Conservation (phyloP, 192 early-diverging fungal genomes). For the Nowakowskiella sp. region DNA sequence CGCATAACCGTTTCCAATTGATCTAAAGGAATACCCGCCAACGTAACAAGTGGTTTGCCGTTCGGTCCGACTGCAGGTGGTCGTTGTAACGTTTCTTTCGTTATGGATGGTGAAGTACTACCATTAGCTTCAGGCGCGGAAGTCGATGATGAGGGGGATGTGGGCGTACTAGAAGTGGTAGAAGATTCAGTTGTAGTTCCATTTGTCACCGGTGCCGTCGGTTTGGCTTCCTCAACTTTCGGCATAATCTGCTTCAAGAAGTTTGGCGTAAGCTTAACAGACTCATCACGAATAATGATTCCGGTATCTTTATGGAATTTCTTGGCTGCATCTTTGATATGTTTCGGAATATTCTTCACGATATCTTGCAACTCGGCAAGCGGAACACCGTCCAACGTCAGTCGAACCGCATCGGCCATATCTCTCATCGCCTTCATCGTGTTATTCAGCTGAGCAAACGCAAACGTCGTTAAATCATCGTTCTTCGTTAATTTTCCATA, state of each 20-base stretch:
- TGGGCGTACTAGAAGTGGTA: background rate
- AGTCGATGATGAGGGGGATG: too few relatives aligned
- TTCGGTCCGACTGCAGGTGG: constrained; percentile 11
- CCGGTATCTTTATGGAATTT: constrained; percentile 30
- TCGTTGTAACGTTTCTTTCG: too few relatives aligned
- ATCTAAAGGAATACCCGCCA: constrained; percentile 38
- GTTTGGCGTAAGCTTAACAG: constrained; percentile 38
- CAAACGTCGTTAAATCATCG: constrained; percentile 20
- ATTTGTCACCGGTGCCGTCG: constrained; percentile 6
- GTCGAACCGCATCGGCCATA: constrained; percentile 35
- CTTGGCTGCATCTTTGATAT: constrained; percentile 37
- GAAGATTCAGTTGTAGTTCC: background rate
- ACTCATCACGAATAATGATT: constrained; percentile 42
- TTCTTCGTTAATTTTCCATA: constrained; percentile 28
- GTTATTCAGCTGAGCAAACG: constrained; percentile 29
- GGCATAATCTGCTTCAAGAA: constrained; percentile 38
- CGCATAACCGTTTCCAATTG: too few relatives aligned
- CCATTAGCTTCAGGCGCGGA: too few relatives aligned
- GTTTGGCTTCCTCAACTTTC: constrained; percentile 10
- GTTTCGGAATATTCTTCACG: constrained; percentile 32
- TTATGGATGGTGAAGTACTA: too few relatives aligned
- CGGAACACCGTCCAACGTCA: constrained; percentile 25
- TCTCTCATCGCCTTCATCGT: constrained; percentile 38
- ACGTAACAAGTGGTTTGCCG: constrained; percentile 26
- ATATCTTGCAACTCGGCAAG: constrained; percentile 31